Conservation (phyloP, 306 rosid species). For the Spatholobus suberectus region DNA sequence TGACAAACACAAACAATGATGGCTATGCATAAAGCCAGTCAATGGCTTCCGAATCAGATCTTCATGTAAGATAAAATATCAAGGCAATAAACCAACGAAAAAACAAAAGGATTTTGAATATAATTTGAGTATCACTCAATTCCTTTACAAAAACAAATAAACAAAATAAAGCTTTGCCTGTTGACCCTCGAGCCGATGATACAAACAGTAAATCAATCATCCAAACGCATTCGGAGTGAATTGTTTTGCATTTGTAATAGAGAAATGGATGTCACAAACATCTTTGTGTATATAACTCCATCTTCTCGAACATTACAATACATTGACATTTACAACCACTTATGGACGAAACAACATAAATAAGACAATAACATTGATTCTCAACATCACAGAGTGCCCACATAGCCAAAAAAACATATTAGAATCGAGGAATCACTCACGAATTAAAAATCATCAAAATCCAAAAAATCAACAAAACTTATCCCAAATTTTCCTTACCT, state of each 20-base stretch:
- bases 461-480: background rate
- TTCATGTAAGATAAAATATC: background rate
- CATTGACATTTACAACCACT: conserved; percentile 6
- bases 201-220: background rate
- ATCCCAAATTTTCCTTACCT: background rate
- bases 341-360: background rate
- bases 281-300: background rate
- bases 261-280: background rate
- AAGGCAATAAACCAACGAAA: background rate
- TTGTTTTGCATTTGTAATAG: background rate
- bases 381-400: background rate
- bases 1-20: background rate
- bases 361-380: background rate
- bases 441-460: background rate
- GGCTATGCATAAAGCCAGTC: background rate
- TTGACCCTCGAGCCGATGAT: conserved; percentile 7
- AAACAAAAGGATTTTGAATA: background rate
- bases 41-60: background rate
- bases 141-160: background rate
- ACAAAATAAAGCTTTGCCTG: background rate
- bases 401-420: background rate
- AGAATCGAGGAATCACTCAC: background rate
- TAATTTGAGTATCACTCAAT: conserved; percentile 2
- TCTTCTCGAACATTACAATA: conserved; percentile 1
- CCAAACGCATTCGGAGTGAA: background rate